Evolutionary conservation across 179 eudicot species (phyloP).

Genomic region (Camellia oleifera): DNA sequence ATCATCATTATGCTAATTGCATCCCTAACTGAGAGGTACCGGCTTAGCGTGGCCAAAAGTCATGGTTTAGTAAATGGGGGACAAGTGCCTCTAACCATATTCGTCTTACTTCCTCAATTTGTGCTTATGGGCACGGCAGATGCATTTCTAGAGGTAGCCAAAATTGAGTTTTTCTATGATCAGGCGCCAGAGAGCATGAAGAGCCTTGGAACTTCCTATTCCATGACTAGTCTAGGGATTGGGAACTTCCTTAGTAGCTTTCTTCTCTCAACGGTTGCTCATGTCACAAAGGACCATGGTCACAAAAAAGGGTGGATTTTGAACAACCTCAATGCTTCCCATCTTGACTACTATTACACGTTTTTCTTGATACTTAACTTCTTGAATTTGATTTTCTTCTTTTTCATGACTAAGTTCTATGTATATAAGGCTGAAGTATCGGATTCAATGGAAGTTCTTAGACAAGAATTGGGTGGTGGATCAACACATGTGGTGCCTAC

Average conservation of each 20-base stretch:
- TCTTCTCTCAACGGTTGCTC: constrained; percentile 37
- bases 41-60: constrained; percentile 40
- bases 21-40: constrained; percentile 35
- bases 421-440: constrained; percentile 52
- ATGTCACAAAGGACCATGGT: constrained; percentile 36
- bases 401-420: constrained; percentile 34
- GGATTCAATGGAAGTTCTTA: constrained; percentile 41
- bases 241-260: constrained; percentile 52
- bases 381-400: constrained; percentile 38
- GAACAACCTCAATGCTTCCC: constrained; percentile 54
- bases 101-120: constrained; percentile 51
- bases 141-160: constrained; percentile 45
- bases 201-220: constrained; percentile 51
- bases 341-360: constrained; percentile 48
- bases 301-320: constrained; percentile 42
- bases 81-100: constrained; percentile 40
- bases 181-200: constrained; percentile 59
- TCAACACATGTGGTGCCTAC: constrained; percentile 10
- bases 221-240: constrained; percentile 38
- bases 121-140: constrained; percentile 52
- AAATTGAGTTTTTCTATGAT: constrained; percentile 55
- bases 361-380: constrained; percentile 40
- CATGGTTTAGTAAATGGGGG: constrained; percentile 35
- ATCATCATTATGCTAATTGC: constrained; percentile 41
- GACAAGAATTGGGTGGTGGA: constrained; percentile 25